Evolutionary conservation across 2,329 filamentous ascomycete species (phyloP).

Genomic region (Apiospora phragmitis): DNA sequence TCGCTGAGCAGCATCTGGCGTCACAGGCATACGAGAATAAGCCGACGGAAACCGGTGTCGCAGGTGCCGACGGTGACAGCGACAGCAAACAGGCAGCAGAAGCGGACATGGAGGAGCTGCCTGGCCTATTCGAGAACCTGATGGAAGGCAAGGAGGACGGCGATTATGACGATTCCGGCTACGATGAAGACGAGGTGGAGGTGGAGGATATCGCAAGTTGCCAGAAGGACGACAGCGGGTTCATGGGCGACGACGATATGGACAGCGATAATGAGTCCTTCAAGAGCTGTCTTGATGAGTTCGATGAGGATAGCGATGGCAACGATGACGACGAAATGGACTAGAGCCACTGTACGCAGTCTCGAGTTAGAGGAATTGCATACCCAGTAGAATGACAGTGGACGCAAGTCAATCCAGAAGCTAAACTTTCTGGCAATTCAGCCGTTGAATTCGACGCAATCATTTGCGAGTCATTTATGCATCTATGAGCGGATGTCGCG

Average conservation of each 20-base stretch:
- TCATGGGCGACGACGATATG: neutral
- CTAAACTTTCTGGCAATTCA: neutral
- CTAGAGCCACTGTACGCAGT: too few species aligned
- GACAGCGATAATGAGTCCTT: neutral
- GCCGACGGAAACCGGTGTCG: too few species aligned
- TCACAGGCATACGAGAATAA: neutral
- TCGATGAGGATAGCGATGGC: too few species aligned
- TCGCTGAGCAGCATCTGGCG: neutral
- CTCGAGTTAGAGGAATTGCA: neutral
- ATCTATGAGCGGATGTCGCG: neutral
- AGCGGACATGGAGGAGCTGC: neutral
- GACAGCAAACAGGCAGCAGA: too few species aligned
- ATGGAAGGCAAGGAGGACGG: neutral
- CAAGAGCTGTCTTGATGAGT: neutral
- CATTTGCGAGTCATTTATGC: too few species aligned
- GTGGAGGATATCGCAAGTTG: neutral
- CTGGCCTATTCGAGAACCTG: neutral
- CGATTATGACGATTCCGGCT: neutral
- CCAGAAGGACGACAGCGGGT: neutral
- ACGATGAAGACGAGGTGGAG: neutral
- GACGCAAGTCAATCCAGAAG: too few species aligned
- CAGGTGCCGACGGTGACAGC: neutral
- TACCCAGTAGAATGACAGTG: neutral
- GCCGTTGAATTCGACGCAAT: neutral
- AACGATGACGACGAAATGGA: neutral